Evolutionary conservation across 768 basidiomycete genomes (phyloP).

Genomic region (Suillus lakei): DNA sequence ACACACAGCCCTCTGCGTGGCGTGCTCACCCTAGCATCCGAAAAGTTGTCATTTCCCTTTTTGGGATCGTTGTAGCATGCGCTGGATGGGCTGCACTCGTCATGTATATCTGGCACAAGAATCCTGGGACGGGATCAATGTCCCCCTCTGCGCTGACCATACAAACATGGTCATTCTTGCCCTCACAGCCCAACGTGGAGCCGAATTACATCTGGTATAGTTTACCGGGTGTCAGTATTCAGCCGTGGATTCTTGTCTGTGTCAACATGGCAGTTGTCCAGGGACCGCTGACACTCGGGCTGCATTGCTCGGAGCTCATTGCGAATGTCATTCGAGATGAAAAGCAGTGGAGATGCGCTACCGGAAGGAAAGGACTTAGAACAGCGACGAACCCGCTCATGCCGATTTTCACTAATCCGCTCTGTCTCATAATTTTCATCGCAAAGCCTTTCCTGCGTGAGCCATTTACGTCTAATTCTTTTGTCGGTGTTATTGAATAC

Average conservation of each 20-base stretch:
- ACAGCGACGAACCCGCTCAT: conserved; percentile 25
- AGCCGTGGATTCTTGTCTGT: conserved; percentile 31
- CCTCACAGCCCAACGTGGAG: conserved; percentile 5
- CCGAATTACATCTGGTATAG: conserved; percentile 22
- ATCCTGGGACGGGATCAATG: not conserved
- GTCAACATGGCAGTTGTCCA: conserved; percentile 30
- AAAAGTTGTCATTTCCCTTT: conserved; percentile 23
- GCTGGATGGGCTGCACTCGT: conserved; percentile 25
- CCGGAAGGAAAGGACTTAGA: conserved; percentile 19
- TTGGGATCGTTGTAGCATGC: conserved; percentile 25
- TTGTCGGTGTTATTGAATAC: not conserved
- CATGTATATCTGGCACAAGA: conserved; percentile 4
- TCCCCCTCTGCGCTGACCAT: not conserved
- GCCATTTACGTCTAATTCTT: conserved; percentile 2
- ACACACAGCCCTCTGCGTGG: not conserved
- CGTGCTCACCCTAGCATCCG: not conserved
- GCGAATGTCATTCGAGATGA: conserved; percentile 37
- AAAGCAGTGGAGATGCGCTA: conserved; percentile 29
- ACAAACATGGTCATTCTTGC: conserved; percentile 29
- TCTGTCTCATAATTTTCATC: conserved; percentile 21
- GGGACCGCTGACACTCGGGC: conserved; percentile 31
- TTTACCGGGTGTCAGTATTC: not conserved
- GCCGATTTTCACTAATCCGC: conserved; percentile 21
- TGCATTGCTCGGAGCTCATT: conserved; percentile 33
- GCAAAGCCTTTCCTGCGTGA: conserved; percentile 33